Base-by-base conservation (phyloP, 176 grass and related monocot genomes). In the Oryza australiensis region DNA sequence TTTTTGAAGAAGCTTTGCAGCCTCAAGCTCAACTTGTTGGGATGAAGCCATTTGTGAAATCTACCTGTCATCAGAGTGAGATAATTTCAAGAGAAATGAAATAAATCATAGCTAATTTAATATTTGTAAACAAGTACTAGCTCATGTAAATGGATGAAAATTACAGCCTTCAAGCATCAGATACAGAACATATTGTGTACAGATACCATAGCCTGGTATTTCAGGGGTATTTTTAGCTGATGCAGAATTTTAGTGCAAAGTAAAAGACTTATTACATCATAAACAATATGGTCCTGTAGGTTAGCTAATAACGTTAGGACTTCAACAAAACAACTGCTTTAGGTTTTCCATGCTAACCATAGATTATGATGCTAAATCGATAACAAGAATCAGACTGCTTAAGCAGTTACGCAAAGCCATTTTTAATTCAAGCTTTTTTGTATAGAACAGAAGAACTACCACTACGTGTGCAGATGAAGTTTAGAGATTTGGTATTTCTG, bases 1-100 rank as follows among this genome's bases (percentile, higher is more conserved):
- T 90, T 91, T 99, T 71, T 99, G 93, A 66, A 99, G 89, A 75
- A 99, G 90, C 64, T 99, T 99, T 0, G 93, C 96, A 79, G 96
- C 96, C 80, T 99, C 96, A 51, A 99, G 74, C 88, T 99, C 96
- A 85, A 95, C 93, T 88, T 99, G 87, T 42, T 93, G 96, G 48
- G 91, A 91, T 84, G 96, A 83, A 74, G 88, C 96, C 96, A 99
- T 99, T 60, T 75, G 22, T 74, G 41, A 91, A 67, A 75, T 78
- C 55, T 73, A 73, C 30, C 78, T 83, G 68, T 37, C 62, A 79
- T 23, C 49, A 69, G 37, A 80, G 48, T 20, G 23, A 79, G 1
- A 53, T 78, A 23, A 73, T 57, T 78, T 4, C 26, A 86, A 73
- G 77, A 72, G 8, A 13, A 62, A 43, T 10, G 12, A 49, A 30